Evolutionary conservation across 441 rosid species (phyloP).

Genomic region (Bruguiera hainesii): DNA sequence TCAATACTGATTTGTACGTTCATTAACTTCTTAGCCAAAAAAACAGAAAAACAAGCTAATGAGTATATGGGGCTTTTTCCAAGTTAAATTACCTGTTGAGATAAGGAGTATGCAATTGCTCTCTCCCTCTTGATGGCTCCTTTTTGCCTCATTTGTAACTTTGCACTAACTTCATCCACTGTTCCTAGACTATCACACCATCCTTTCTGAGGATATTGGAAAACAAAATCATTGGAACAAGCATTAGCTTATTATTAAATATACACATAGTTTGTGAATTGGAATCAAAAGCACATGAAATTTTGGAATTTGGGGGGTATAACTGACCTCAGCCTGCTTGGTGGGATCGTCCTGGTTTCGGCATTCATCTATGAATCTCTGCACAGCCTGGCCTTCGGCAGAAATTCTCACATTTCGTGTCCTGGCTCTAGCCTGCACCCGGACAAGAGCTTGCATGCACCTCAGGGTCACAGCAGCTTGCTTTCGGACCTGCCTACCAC

Average conservation of each 20-base stretch:
- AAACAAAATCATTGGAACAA: not conserved
- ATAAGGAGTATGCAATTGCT: constrained; percentile 65
- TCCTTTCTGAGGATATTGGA: constrained; percentile 41
- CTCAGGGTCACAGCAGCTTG: constrained; percentile 90
- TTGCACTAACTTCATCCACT: constrained; percentile 53
- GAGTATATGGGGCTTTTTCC: not conserved
- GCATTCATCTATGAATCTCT: constrained; percentile 21
- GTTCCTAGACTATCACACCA: constrained; percentile 80
- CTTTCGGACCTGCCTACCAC: constrained; percentile 79
- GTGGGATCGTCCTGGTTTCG: constrained; percentile 34
- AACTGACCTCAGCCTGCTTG: constrained; percentile 68
- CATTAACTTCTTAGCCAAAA: not conserved
- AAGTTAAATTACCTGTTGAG: constrained; percentile 56
- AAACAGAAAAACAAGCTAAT: not conserved
- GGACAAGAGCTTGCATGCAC: constrained; percentile 96
- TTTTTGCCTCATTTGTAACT: constrained; percentile 69
- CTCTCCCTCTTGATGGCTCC: constrained; percentile 87
- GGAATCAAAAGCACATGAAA: not conserved
- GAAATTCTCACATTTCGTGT: constrained; percentile 40
- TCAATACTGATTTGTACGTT: not conserved
- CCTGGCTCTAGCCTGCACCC: constrained; percentile 79
- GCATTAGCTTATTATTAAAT: not conserved
- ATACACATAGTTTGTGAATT: not conserved
- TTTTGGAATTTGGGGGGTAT: not conserved
- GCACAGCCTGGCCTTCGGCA: constrained; percentile 32